A percentile compares a stretch with the other conserved stretches of the same genome.
Evolutionary conservation across 495 filamentous ascomycete species (phyloP).

Genomic region (Cercophora samala): DNA sequence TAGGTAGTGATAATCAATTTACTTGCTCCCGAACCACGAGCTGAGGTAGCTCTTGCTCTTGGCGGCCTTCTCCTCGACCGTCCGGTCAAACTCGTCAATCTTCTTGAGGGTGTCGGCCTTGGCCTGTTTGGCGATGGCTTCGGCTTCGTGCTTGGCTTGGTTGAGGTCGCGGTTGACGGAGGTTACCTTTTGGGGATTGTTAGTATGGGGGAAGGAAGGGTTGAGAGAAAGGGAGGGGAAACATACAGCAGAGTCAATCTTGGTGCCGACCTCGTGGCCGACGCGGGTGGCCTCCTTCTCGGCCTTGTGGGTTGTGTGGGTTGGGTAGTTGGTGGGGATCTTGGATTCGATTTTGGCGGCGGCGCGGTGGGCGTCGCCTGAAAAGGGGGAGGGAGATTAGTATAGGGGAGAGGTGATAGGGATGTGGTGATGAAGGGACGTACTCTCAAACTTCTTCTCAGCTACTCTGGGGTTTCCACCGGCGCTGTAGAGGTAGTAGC

Average conservation of each 20-base stretch:
- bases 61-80: conserved; percentile 68
- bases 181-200: conserved; percentile 51
- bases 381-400: conserved; percentile 36
- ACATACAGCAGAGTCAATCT: conserved; percentile 26
- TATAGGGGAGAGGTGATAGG: conserved; percentile 12
- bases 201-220: neutral
- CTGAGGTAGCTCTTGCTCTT: conserved; percentile 76
- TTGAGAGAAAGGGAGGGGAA: conserved; percentile 8
- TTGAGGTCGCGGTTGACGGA: conserved; percentile 57
- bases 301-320: conserved; percentile 33
- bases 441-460: conserved; percentile 79
- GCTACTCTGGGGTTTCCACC: conserved; percentile 80
- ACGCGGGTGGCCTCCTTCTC: conserved; percentile 41
- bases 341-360: conserved; percentile 64
- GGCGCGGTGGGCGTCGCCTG: conserved; percentile 63
- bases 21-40: conserved; percentile 76
- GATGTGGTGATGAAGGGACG: conserved; percentile 16
- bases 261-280: conserved; percentile 46
- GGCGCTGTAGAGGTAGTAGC: conserved; percentile 89
- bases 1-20: conserved; percentile 6
- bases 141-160: conserved; percentile 53
- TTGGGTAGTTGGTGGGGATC: conserved; percentile 38
- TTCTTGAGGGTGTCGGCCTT: conserved; percentile 61
- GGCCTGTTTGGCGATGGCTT: conserved; percentile 58
- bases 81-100: conserved; percentile 69